phyloP scores from a whole-genome alignment of 306 rosid genomes.

The Luffa aegyptiaca region DNA sequence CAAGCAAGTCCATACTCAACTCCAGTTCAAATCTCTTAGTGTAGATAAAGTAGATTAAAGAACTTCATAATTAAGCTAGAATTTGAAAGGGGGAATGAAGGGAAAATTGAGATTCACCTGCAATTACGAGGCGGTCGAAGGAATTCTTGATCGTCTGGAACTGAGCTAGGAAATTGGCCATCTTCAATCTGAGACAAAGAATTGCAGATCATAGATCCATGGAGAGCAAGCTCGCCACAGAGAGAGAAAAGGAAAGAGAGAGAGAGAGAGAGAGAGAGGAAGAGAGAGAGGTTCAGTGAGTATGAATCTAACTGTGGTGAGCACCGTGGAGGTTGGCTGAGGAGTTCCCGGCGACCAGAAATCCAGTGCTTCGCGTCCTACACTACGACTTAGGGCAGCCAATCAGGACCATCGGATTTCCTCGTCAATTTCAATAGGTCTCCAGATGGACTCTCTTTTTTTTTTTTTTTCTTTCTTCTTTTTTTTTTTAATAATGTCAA shows the following conservation, averaged over 20 bases:
- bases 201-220: conserved; percentile 32
- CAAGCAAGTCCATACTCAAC: neutral
- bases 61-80: neutral
- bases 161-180: conserved; percentile 97
- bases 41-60: neutral
- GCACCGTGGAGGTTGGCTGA: neutral
- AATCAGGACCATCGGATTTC: neutral
- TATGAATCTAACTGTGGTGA: conserved; percentile 5
- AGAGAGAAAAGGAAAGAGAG: neutral
- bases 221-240: conserved; percentile 8
- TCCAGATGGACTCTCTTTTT: neutral
- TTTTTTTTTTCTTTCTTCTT: no score
- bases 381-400: neutral
- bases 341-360: conserved; percentile 19
- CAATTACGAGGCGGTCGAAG: conserved; percentile 79
- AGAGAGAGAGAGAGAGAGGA: conserved; percentile 5
- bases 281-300: conserved; percentile 8
- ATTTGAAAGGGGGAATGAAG: neutral
- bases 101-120: conserved; percentile 35
- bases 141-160: conserved; percentile 82
- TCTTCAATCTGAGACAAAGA: conserved; percentile 36
- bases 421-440: neutral
- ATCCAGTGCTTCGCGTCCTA: conserved; percentile 41
- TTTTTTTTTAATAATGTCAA: no score
- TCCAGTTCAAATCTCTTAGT: neutral